Conservation (phyloP, 1,284 basidiomycete genomes). For the Gymnopus androsaceus region DNA sequence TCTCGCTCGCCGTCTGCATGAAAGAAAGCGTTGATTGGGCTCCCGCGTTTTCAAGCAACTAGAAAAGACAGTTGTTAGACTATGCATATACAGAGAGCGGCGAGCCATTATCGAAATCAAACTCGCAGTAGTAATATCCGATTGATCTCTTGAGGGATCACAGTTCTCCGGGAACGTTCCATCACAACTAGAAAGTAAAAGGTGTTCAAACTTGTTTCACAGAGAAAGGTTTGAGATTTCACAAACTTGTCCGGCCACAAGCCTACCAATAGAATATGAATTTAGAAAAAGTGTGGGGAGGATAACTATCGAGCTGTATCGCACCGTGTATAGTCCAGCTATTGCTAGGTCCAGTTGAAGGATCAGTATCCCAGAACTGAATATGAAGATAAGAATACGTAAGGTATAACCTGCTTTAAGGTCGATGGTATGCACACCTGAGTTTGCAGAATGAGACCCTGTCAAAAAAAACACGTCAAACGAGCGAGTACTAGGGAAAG, state of each 20-base stretch:
- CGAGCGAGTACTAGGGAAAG: not conserved
- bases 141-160: constrained; percentile 64
- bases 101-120: not conserved
- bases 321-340: constrained; percentile 79
- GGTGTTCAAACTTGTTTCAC: constrained; percentile 7
- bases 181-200: constrained; percentile 56
- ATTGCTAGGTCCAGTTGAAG: constrained; percentile 62
- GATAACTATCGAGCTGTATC: constrained; percentile 21
- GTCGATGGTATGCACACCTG: constrained; percentile 45
- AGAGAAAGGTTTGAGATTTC: not conserved
- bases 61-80: not conserved
- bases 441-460: constrained; percentile 67
- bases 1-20: constrained; percentile 55
- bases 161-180: constrained; percentile 63
- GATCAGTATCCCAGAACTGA: constrained; percentile 67
- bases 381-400: not conserved
- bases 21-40: constrained; percentile 63
- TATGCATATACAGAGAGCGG: constrained; percentile 31
- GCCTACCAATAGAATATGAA: constrained; percentile 36
- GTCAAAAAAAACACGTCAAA: constrained; percentile 2
- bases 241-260: constrained; percentile 72
- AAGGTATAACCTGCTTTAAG: not conserved
- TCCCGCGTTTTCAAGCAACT: constrained; percentile 60
- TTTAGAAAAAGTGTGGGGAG: not conserved
- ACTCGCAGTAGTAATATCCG: constrained; percentile 54